Evolutionary conservation across 192 early-diverging fungal species (phyloP), one percentile per base, ranked within the genome.

Genomic region (Lunasporangiospora selenospora): DNA sequence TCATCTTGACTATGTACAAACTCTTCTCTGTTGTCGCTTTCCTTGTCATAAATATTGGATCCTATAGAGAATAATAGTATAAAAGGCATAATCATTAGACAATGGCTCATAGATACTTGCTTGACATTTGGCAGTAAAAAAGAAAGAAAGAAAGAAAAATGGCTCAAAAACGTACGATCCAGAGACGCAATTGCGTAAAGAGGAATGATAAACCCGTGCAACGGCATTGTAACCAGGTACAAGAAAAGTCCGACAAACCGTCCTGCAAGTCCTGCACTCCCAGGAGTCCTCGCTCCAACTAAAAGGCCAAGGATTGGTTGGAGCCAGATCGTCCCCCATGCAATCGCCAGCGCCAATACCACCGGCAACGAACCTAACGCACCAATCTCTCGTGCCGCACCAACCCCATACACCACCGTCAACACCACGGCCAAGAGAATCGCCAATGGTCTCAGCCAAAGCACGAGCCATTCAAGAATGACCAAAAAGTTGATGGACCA

Each of bases 401-500:
- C 66, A 11, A 69, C 58, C 13, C 36, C 24, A 19, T 61, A 34
- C 7, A 61, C 9, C 3, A 41, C 30, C 3, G 55, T 2, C 11
- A 50, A 24, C 5, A 16, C 43, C 18, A 23, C 31, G 4, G 49
- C 11, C 33, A 55, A 31, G 24, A 61, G 1, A n/a, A 42, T 34
- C 7, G 48, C 26, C 30, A 27, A 19, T 13, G 66, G 58, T 36
- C 24, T 21, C n/a, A 69, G 38, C 4, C 48, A 37, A 8, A 65
- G 7, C 2, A 24, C 2, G 1, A 57, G 29, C 63, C 63, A 65
- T 34, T 57, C 46, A 23, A 61, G 0, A 4, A 69, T 24, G 5
- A 15, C 51, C 51, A 69, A 16, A n/a, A 53, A 53, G 31, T 60
- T 49, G 52, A 69, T 13, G 15, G 58, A 52, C 10, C 34, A 40